These are phyloP conservation scores for Fusarium tuaranense DNA, from an alignment of 2,329 filamentous ascomycete species.

Conservation along the genomic window DNA sequence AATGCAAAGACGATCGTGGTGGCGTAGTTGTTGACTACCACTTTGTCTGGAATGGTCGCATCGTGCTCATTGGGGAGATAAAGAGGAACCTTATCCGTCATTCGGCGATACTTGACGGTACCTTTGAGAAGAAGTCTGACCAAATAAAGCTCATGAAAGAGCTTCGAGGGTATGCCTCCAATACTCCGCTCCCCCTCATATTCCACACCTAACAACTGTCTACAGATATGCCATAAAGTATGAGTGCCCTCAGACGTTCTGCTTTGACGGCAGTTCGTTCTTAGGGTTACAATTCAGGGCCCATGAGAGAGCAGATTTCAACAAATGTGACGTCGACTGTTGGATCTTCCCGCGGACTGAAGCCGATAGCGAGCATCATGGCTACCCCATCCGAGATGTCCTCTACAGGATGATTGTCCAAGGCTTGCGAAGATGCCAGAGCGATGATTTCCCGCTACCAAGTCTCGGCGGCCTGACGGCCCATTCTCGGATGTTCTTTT, in stretches of 20 bases:
- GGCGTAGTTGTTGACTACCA: no score
- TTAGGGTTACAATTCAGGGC: not conserved
- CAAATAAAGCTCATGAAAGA: not conserved
- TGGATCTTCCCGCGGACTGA: not conserved
- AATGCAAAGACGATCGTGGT: no score
- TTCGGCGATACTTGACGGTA: no score
- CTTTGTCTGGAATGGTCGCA: no score
- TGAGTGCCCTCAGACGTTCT: not conserved
- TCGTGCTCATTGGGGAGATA: no score
- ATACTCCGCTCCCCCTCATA: not conserved
- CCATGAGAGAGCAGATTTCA: not conserved
- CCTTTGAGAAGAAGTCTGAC: no score
- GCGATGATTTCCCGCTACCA: not conserved
- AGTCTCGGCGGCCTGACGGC: not conserved
- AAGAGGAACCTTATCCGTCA: no score
- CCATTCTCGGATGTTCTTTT: not conserved
- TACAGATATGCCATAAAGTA: not conserved
- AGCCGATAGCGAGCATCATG: not conserved
- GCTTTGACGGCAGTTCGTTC: not conserved
- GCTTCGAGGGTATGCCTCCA: not conserved
- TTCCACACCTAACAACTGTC: not conserved
- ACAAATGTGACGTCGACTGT: not conserved
- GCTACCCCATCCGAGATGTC: not conserved
- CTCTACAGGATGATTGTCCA: not conserved
- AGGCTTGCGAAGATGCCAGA: not conserved